phyloP scores from a whole-genome alignment of 2,329 filamentous ascomycete genomes.

The Phyllosticta citriasiana region DNA sequence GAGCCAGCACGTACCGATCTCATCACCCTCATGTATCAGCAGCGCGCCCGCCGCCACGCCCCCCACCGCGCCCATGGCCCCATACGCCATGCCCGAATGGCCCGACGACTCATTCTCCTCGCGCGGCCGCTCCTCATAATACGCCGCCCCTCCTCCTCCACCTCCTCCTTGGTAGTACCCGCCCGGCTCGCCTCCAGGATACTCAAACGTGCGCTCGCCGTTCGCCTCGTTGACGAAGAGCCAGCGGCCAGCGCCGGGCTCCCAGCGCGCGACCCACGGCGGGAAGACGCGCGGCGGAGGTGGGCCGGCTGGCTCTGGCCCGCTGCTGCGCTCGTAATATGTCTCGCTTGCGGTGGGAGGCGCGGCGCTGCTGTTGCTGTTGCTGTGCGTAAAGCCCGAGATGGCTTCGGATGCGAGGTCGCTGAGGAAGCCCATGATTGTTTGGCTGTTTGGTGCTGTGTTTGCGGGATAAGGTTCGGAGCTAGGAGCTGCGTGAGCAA shows the following conservation, averaged over 20 bases:
- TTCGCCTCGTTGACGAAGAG: constrained; percentile 39
- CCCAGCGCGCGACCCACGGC: constrained; percentile 10
- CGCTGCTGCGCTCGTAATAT: not conserved
- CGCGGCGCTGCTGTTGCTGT: not conserved
- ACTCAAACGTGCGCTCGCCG: constrained; percentile 33
- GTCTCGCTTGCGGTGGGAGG: not conserved
- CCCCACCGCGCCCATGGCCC: constrained; percentile 30
- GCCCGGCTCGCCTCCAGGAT: constrained; percentile 18
- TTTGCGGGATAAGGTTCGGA: too few relatives aligned
- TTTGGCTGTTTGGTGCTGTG: not conserved
- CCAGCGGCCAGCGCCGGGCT: constrained; percentile 22
- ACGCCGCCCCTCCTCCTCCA: constrained; percentile 8
- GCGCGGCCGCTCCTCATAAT: constrained; percentile 1
- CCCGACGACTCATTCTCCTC: constrained; percentile 22
- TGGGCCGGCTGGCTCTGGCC: not conserved
- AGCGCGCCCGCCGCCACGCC: constrained; percentile 35
- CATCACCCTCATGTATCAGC: constrained; percentile 36
- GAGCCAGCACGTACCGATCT: constrained; percentile 19
- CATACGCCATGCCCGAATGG: constrained; percentile 23
- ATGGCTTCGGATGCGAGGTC: constrained; percentile 5
- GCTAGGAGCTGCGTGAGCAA: too few relatives aligned
- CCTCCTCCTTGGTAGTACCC: constrained; percentile 11
- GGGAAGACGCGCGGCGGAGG: constrained; percentile 1
- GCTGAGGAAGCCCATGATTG: constrained; percentile 5
- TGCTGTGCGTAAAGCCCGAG: not conserved